A percentile compares a stretch with the other conserved stretches of the same genome.
Conservation (phyloP, 495 filamentous ascomycete genomes). For the Paragyromitra xinjiangensis region DNA sequence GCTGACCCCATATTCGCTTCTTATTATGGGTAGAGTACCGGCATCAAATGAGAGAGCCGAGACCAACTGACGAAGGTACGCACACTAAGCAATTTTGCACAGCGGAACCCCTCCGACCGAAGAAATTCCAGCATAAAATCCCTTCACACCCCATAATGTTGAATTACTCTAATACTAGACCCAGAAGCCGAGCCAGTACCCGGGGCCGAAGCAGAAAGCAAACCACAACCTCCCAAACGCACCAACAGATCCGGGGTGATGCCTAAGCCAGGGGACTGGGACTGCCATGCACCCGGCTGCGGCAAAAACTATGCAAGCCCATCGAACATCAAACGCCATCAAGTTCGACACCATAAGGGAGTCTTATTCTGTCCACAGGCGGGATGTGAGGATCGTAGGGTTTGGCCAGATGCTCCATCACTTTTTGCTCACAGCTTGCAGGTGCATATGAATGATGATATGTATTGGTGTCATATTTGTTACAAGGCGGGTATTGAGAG, state of each 20-base stretch:
- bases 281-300: not conserved
- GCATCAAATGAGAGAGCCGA: not conserved
- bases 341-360: not conserved
- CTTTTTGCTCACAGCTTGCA: not conserved
- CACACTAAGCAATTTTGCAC: not conserved
- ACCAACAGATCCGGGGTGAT: not conserved
- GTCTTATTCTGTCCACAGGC: conserved; percentile 1
- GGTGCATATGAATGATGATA: not conserved
- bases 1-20: not conserved
- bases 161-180: not conserved
- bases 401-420: not conserved
- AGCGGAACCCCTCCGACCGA: not conserved
- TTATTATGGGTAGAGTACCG: not conserved
- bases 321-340: not conserved
- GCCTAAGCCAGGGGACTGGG: not conserved
- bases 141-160: too few relatives aligned
- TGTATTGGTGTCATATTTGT: conserved; percentile 23
- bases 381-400: not conserved
- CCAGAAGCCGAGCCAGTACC: not conserved
- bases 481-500: not conserved
- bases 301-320: not conserved
- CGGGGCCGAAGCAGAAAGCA: not conserved
- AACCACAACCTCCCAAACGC: not conserved
- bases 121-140: too few relatives aligned
- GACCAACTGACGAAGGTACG: not conserved